phyloP scores from a whole-genome alignment of 2,329 filamentous ascomycete genomes.

The Cladophialophora yegresii region DNA sequence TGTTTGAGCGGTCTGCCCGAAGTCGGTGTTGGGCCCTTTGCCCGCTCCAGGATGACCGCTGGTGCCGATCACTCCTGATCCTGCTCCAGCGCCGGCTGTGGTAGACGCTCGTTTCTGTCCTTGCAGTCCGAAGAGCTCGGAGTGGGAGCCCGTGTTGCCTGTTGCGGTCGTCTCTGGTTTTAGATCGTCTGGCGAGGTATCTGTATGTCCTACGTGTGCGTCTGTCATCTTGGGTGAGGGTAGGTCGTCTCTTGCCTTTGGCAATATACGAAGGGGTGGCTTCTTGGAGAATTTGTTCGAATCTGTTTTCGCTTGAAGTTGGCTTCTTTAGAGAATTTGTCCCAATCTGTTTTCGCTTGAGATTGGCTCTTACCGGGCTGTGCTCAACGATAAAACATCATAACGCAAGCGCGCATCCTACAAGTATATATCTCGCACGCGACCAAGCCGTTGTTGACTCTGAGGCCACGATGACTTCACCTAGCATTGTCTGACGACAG shows the following conservation, averaged over 20 bases:
- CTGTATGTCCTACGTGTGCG: neutral
- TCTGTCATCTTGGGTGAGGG: conserved; percentile 5
- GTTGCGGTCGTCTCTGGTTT: neutral
- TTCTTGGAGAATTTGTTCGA: neutral
- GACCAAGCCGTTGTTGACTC: neutral
- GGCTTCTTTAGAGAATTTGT: neutral
- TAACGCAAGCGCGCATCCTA: neutral
- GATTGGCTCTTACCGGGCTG: neutral
- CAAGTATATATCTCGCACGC: neutral
- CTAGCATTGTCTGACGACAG: conserved; percentile 14
- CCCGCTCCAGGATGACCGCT: conserved; percentile 28
- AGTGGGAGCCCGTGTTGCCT: conserved; percentile 28
- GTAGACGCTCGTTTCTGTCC: conserved; percentile 29
- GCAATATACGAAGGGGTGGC: neutral
- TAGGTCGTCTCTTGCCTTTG: neutral
- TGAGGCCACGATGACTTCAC: conserved; percentile 21
- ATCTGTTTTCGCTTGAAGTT: neutral
- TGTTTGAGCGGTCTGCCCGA: conserved; percentile 5
- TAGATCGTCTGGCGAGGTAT: neutral
- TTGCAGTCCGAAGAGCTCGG: conserved; percentile 32
- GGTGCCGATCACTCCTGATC: conserved; percentile 32
- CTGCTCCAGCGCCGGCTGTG: conserved; percentile 29
- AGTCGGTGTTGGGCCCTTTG: conserved; percentile 2
- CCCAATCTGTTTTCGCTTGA: neutral
- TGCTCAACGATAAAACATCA: neutral